phyloP scores from a whole-genome alignment of 176 grass and related monocot genomes.

The Oropetium thomaeum region DNA sequence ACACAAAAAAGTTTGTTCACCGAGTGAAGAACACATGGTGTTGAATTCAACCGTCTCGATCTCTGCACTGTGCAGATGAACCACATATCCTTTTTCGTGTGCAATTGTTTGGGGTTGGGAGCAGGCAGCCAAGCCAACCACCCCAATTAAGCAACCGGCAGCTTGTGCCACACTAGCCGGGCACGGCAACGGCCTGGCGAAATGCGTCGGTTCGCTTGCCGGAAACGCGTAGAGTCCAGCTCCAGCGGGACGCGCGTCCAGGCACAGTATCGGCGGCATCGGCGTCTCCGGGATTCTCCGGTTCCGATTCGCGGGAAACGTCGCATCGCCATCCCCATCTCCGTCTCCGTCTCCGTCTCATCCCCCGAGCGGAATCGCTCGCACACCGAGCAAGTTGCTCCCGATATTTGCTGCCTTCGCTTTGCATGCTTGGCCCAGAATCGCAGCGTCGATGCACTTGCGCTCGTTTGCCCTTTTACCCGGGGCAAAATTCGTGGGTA shows the following conservation, averaged over 20 bases:
- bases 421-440: constrained; percentile 27
- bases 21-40: not conserved
- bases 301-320: not conserved
- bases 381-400: not conserved
- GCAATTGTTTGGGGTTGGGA: not conserved
- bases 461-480: not conserved
- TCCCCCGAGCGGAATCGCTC: not conserved
- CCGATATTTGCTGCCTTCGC: constrained; percentile 15
- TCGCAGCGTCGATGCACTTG: not conserved
- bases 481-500: not conserved
- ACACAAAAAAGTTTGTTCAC: not conserved
- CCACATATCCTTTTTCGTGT: not conserved
- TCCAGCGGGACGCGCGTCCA: constrained; percentile 8
- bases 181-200: not conserved
- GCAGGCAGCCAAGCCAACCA: not conserved
- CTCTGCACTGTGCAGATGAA: not conserved
- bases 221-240: not conserved
- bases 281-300: not conserved
- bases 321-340: not conserved
- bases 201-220: constrained; percentile 26
- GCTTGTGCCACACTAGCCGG: not conserved
- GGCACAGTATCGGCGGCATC: not conserved
- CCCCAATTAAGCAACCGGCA: not conserved
- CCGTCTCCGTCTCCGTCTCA: not conserved
- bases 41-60: not conserved